A percentile compares a stretch with the other conserved stretches of the same genome.
Conservation (phyloP, 2,329 filamentous ascomycete genomes). For the Alternaria triticimaculans region DNA sequence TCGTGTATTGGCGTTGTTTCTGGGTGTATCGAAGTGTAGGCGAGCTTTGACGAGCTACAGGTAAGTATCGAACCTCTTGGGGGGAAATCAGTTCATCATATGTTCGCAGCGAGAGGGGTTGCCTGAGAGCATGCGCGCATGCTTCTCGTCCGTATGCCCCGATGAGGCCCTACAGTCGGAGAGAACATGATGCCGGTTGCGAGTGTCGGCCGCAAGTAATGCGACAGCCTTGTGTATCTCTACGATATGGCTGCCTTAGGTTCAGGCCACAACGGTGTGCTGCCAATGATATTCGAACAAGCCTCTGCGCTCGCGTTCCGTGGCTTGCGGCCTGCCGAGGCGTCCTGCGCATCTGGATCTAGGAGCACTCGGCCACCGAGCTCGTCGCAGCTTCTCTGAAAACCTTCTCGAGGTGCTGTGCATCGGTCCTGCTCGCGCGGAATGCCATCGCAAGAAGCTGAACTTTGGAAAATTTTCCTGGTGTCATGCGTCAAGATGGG, state of each 20-base stretch:
- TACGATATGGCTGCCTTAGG: not conserved
- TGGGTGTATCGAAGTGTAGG: not conserved
- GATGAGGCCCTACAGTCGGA: not conserved
- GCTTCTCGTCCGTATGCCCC: not conserved
- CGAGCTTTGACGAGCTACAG: not conserved
- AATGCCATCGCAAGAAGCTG: not conserved
- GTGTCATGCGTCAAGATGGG: not conserved
- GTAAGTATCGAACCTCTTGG: not conserved
- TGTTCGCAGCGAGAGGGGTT: not conserved
- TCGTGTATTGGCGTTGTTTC: not conserved
- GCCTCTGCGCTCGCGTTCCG: not conserved
- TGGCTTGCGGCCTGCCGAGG: not conserved
- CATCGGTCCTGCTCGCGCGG: not conserved
- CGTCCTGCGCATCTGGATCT: not conserved
- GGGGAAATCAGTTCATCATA: not conserved
- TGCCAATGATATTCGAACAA: conserved; percentile 7
- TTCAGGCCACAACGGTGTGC: not conserved
- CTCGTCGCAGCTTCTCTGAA: not conserved
- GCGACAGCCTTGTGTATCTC: not conserved
- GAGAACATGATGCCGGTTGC: not conserved
- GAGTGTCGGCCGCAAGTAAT: conserved; percentile 2
- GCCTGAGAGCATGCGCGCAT: not conserved
- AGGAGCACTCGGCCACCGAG: conserved; percentile 2
- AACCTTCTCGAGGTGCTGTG: not conserved
- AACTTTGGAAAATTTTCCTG: not conserved